phyloP scores from a whole-genome alignment of 2,329 filamentous ascomycete species.

The Neofusicoccum parvum region DNA sequence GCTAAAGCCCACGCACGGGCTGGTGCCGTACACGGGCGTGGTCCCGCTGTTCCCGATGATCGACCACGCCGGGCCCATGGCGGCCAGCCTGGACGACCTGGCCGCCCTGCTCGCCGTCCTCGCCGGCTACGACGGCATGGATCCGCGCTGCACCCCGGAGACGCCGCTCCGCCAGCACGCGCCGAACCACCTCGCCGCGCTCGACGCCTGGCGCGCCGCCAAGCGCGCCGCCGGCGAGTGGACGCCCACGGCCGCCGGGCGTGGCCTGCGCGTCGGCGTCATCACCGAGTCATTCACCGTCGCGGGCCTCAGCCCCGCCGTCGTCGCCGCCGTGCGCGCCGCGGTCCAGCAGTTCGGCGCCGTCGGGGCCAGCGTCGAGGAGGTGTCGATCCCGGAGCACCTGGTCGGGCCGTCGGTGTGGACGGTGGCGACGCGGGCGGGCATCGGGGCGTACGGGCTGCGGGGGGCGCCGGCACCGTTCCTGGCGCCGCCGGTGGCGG shows the following conservation, averaged over 20 bases:
- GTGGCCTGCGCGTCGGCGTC: constrained; percentile 49
- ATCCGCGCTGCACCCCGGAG: constrained; percentile 46
- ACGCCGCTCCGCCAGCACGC: constrained; percentile 41
- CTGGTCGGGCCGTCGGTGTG: constrained; percentile 50
- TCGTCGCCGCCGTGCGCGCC: constrained; percentile 42
- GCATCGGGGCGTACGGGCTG: constrained; percentile 32
- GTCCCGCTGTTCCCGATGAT: constrained; percentile 45
- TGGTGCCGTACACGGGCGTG: constrained; percentile 51
- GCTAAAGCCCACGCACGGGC: constrained; percentile 71
- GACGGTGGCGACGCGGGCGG: constrained; percentile 43
- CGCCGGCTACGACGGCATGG: constrained; percentile 50
- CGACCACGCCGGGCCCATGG: constrained; percentile 51
- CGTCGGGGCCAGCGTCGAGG: constrained; percentile 48
- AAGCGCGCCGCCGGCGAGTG: constrained; percentile 33
- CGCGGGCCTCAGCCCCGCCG: constrained; percentile 41
- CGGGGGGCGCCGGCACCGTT: constrained; percentile 33
- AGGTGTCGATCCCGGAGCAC: constrained; percentile 54
- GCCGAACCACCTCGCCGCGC: constrained; percentile 36
- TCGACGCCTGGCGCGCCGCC: constrained; percentile 30
- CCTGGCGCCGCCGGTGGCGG: constrained; percentile 33
- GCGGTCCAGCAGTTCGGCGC: constrained; percentile 41
- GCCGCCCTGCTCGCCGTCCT: constrained; percentile 44
- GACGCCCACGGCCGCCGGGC: constrained; percentile 34
- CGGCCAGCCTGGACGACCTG: constrained; percentile 44
- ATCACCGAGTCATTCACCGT: constrained; percentile 49